Evolutionary conservation across 1,284 basidiomycete genomes (phyloP).

Genomic region (Phenoliferia sp.): DNA sequence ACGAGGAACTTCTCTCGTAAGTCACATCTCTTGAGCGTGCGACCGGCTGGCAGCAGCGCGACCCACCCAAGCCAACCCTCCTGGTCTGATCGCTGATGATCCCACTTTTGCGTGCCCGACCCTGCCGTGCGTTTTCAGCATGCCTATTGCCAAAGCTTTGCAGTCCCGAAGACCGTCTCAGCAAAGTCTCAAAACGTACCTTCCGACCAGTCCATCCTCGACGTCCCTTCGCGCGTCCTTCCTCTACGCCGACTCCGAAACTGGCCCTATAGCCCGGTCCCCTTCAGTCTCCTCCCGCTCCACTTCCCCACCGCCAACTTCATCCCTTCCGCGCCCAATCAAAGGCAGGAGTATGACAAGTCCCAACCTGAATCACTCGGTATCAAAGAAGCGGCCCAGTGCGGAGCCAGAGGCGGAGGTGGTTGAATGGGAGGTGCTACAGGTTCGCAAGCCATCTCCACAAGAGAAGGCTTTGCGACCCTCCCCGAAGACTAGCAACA

Average conservation of each 20-base stretch:
- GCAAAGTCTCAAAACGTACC: not conserved
- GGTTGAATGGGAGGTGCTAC: not conserved
- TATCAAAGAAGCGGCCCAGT: not conserved
- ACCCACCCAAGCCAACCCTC: not conserved
- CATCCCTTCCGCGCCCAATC: not conserved
- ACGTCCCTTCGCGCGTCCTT: not conserved
- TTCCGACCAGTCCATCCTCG: not conserved
- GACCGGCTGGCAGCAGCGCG: not conserved
- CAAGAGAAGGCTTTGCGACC: no score
- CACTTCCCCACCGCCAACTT: not conserved
- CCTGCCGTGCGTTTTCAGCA: no score
- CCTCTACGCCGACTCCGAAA: not conserved
- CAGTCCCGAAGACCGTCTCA: not conserved
- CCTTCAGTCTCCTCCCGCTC: not conserved
- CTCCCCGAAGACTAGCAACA: not conserved
- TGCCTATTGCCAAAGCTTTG: not conserved
- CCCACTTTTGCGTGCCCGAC: no score
- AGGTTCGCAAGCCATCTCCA: not conserved
- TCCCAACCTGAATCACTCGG: not conserved
- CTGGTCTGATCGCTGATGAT: no score
- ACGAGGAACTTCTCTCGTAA: not conserved
- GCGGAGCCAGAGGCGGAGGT: not conserved
- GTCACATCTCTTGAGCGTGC: not conserved
- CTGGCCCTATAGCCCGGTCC: not conserved
- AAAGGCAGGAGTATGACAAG: not conserved